These are phyloP conservation scores for Aspergillus niger DNA, from an alignment of 2,329 filamentous ascomycete species.

Conservation along the genomic window DNA sequence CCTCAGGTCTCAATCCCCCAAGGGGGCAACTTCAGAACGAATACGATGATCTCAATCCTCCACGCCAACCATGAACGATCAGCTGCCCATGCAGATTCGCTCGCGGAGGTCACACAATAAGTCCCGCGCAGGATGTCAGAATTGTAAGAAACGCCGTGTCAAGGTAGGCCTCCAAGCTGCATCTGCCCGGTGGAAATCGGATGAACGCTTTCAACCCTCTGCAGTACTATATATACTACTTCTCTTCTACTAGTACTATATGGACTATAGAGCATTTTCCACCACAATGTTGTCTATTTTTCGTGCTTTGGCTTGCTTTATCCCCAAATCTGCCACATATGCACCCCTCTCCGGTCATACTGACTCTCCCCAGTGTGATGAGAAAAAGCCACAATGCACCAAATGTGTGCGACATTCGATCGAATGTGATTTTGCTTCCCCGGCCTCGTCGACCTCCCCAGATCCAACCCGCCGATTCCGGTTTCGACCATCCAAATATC, in stretches of 20 bases:
- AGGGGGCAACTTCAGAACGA: not conserved
- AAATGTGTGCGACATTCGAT: slow-evolving; percentile 34
- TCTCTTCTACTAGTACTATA: too few relatives aligned
- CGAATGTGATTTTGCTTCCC: slow-evolving; percentile 28
- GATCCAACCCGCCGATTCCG: slow-evolving; percentile 13
- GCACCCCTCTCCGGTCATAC: not conserved
- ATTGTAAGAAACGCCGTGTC: slow-evolving; percentile 38
- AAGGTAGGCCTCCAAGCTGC: slow-evolving; percentile 31
- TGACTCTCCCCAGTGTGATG: slow-evolving; percentile 34
- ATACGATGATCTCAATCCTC: not conserved
- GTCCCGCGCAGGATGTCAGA: slow-evolving; percentile 35
- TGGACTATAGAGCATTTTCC: too few relatives aligned
- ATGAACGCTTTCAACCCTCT: too few relatives aligned
- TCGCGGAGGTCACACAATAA: slow-evolving; percentile 37
- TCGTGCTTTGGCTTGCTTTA: not conserved
- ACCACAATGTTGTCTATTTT: slow-evolving; percentile 4
- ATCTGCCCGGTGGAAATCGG: not conserved
- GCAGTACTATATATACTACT: too few relatives aligned
- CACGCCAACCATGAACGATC: slow-evolving; percentile 9
- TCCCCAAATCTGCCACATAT: not conserved
- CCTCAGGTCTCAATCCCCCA: not conserved
- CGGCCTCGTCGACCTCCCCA: slow-evolving; percentile 8
- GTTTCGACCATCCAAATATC: slow-evolving; percentile 27
- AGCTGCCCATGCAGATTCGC: slow-evolving; percentile 12
- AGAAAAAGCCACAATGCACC: slow-evolving; percentile 33